These are phyloP conservation scores for Keithomyces neogunnii DNA, from an alignment of 2,329 filamentous ascomycete genomes.

Conservation along the genomic window DNA sequence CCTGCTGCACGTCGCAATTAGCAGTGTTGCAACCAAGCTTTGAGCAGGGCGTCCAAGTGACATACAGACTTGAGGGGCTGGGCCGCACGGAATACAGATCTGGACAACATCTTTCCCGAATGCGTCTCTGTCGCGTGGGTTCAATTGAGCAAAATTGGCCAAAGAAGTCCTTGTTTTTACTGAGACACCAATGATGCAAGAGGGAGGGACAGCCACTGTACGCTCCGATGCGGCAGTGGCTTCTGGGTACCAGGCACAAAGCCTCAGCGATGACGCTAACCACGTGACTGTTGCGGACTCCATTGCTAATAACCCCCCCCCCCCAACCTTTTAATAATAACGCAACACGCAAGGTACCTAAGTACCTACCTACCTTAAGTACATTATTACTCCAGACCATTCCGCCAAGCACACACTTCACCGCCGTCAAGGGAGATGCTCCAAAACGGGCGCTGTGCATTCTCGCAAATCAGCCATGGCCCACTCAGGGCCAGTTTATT, in stretches of 20 bases:
- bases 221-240: background rate
- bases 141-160: background rate
- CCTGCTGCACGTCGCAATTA: slow-evolving; percentile 32
- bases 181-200: background rate
- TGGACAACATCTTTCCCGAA: slow-evolving; percentile 52
- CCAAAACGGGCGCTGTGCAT: too few relatives aligned
- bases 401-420: too few relatives aligned
- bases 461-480: too few relatives aligned
- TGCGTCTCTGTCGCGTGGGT: background rate
- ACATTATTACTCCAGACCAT: too few relatives aligned
- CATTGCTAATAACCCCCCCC: background rate
- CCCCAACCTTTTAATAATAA: background rate
- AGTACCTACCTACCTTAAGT: too few relatives aligned
- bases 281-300: slow-evolving; percentile 3
- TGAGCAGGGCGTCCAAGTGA: background rate
- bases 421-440: too few relatives aligned
- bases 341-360: background rate
- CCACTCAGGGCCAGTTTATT: too few relatives aligned
- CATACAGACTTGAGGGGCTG: slow-evolving; percentile 60
- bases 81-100: slow-evolving; percentile 54
- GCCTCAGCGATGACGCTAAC: slow-evolving; percentile 4
- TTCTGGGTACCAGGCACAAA: background rate
- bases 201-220: background rate
- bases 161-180: slow-evolving; percentile 9
- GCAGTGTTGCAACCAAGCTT: background rate